Evolutionary conservation across 139 green algal species (phyloP).

Genomic region (Pseudopediastrum boryanum): DNA sequence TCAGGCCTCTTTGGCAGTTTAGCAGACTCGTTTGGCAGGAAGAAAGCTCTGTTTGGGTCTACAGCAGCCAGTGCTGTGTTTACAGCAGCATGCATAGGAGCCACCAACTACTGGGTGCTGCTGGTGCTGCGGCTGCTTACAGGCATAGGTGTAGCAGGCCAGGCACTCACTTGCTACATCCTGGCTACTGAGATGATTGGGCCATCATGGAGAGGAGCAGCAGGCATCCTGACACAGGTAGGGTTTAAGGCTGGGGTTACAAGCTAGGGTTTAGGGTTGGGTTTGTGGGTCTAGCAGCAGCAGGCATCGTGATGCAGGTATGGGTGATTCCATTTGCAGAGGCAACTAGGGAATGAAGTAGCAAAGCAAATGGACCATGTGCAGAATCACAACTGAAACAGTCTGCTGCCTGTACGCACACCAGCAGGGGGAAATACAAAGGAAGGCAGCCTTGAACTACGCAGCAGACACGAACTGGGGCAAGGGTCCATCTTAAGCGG

Average conservation of each 20-base stretch:
- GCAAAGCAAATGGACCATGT: too few species aligned
- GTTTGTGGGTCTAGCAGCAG: not conserved
- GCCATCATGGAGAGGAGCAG: constrained; percentile 50
- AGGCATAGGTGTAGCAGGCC: constrained; percentile 50
- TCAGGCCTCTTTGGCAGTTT: constrained; percentile 45
- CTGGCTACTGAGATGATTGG: constrained; percentile 60
- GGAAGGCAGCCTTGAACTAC: too few species aligned
- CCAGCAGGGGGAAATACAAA: too few species aligned
- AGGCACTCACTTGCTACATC: constrained; percentile 55
- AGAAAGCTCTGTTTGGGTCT: constrained; percentile 26
- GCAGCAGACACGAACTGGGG: too few species aligned
- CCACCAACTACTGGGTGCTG: constrained; percentile 50
- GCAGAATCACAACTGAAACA: too few species aligned
- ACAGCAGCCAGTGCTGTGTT: constrained; percentile 11
- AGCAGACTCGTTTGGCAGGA: constrained; percentile 44
- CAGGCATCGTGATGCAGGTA: not conserved
- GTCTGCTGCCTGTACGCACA: too few species aligned
- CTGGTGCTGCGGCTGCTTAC: constrained; percentile 57
- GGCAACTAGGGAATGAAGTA: too few species aligned
- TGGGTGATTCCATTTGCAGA: not conserved
- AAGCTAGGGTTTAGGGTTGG: not conserved
- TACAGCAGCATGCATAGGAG: constrained; percentile 7
- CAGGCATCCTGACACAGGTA: constrained; percentile 33
- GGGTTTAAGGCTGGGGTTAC: not conserved
- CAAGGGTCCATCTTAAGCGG: too few species aligned